Evolutionary conservation across 345 rosid genomes (phyloP), one percentile per base, ranked within the genome.

Genomic region (Populus ilicifolia): DNA sequence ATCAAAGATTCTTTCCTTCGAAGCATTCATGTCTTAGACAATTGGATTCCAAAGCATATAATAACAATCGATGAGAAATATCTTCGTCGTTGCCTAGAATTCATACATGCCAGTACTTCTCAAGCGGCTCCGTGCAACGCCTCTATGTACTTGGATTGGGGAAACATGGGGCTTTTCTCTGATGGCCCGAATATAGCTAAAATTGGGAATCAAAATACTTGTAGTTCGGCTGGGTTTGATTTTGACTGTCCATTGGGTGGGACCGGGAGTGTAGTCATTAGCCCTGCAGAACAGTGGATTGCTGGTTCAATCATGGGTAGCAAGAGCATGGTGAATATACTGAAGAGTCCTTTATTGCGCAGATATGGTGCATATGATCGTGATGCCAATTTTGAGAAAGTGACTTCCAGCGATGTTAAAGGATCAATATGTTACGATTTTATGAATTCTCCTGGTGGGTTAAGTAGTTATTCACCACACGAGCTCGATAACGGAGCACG

Each of bases 31-130:
- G 82, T 82, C 74, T 77, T 85, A 16, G 92, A 88, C 56, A 80
- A 76, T 84, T 89, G 85, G 87, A 89, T 93, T 72, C 93, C 93
- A 36, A 90, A 88, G 88, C 88, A 86, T 87, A 62, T 95, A 88
- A 89, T 90, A 50, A 85, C 89, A 41, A 70, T 87, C 7, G 93
- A 95, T 79, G 99, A 92, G 80, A 93, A 89, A 78, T 90, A 89
- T 83, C 91, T 93, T 6, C 92, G 89, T 6, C 79, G 83, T 35
- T 94, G 99, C 82, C 89, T 94, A 35, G 91, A 94, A 41, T 64
- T 83, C 78, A 90, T 93, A 69, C 91, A 87, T 68, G 67, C 80
- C 38, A 85, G 87, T 50, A 89, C 91, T 44, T 86, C 87, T 33
- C 90, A 88, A 83, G 82, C 88, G 41, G 83, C 85, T 20, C 78